Conservation (phyloP, 2,329 filamentous ascomycete species). For the Scedosporium boydii region DNA sequence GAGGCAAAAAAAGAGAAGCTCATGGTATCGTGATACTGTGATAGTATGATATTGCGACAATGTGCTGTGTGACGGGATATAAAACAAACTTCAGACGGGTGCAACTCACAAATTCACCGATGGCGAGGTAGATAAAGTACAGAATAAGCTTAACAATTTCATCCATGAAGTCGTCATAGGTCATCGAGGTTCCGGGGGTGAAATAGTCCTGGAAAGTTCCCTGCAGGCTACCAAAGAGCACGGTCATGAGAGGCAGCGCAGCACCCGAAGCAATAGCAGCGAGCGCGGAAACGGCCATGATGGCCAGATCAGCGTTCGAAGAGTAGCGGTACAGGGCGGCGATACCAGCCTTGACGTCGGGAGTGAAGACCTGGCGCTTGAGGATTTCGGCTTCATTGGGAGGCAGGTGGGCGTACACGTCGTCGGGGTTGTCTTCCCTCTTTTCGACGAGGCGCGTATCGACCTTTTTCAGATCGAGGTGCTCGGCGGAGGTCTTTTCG, state of each 20-base stretch:
- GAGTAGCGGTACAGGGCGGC: conserved; percentile 62
- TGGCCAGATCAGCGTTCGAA: conserved; percentile 51
- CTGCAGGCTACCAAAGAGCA: conserved; percentile 70
- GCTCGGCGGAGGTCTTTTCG: conserved; percentile 11
- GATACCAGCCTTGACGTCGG: conserved; percentile 54
- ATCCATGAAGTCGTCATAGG: conserved; percentile 45
- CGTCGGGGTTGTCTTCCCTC: conserved; percentile 25
- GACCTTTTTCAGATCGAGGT: conserved; percentile 26
- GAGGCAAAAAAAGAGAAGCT: background rate
- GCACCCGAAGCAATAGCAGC: conserved; percentile 64
- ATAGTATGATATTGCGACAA: background rate
- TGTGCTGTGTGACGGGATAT: background rate
- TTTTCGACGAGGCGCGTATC: conserved; percentile 29
- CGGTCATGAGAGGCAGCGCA: conserved; percentile 69
- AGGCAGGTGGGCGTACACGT: conserved; percentile 54
- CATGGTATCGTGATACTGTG: no score
- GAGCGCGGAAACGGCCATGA: conserved; percentile 52
- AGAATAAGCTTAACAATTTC: conserved; percentile 57
- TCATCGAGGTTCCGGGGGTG: conserved; percentile 28
- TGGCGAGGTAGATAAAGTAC: conserved; percentile 78
- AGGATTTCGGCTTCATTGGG: conserved; percentile 57
- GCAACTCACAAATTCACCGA: conserved; percentile 59
- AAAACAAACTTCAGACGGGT: background rate
- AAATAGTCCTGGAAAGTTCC: conserved; percentile 61
- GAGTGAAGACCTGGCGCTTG: conserved; percentile 57